Evolutionary conservation across 805 yeast genomes (phyloP).

Genomic region (Candida insectalens): DNA sequence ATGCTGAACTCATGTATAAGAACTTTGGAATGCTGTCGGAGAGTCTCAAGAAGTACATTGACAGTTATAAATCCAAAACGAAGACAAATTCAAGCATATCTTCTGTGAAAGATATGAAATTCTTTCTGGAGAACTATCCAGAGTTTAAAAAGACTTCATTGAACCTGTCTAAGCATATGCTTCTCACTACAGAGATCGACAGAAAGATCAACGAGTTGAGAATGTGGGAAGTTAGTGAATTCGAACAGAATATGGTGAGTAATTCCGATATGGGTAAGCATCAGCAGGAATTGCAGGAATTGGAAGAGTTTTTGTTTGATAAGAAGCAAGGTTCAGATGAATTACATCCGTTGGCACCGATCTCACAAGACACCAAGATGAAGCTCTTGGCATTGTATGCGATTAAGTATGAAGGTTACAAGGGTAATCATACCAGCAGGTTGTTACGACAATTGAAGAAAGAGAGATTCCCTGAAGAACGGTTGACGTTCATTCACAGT

Average conservation of each 20-base stretch:
- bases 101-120: constrained; percentile 82
- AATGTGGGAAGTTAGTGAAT: constrained; percentile 79
- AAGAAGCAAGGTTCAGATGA: constrained; percentile 13
- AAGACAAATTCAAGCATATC: constrained; percentile 63
- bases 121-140: constrained; percentile 85
- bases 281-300: constrained; percentile 41
- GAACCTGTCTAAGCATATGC: constrained; percentile 87
- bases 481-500: constrained; percentile 33
- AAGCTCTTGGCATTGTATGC: constrained; percentile 69
- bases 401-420: constrained; percentile 51
- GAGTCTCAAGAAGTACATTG: constrained; percentile 73
- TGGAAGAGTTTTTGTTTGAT: constrained; percentile 45
- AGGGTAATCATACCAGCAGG: constrained; percentile 31
- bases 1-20: constrained; percentile 68
- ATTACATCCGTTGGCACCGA: constrained; percentile 18
- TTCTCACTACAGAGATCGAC: constrained; percentile 80
- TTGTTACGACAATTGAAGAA: constrained; percentile 30
- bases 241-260: constrained; percentile 79
- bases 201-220: constrained; percentile 52
- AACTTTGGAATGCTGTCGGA: constrained; percentile 96
- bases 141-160: constrained; percentile 83
- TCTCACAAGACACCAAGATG: constrained; percentile 50
- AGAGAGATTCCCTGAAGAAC: constrained; percentile 25
- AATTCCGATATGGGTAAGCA: constrained; percentile 35
- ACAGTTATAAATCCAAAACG: constrained; percentile 70